Evolutionary conservation across 352 stramenopile species (phyloP).

Genomic region (Pythium periplocum): DNA sequence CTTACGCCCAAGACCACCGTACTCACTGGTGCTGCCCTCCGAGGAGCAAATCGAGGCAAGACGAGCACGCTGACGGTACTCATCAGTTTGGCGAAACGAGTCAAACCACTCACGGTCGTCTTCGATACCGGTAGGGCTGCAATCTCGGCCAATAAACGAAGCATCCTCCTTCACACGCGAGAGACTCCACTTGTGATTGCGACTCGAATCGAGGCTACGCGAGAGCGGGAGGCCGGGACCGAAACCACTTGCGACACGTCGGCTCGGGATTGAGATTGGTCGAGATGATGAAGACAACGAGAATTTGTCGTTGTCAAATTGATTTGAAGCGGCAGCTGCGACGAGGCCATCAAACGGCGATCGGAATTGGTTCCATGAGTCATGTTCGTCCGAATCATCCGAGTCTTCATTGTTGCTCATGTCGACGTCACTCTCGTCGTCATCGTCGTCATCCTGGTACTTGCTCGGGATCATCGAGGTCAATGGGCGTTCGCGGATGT

Average conservation of each 20-base stretch:
- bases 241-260: constrained; percentile 4
- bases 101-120: constrained; percentile 53
- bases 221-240: constrained; percentile 14
- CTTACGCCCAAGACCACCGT: constrained; percentile 61
- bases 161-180: constrained; percentile 61
- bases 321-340: constrained; percentile 44
- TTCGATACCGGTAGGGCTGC: constrained; percentile 68
- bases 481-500: constrained; percentile 57
- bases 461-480: constrained; percentile 66
- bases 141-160: constrained; percentile 48
- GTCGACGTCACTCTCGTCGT: constrained; percentile 33
- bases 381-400: constrained; percentile 10
- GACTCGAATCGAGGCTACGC: constrained; percentile 25
- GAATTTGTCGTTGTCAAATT: constrained; percentile 36
- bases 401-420: constrained; percentile 15
- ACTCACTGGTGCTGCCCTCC: constrained; percentile 55
- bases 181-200: constrained; percentile 53
- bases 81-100: constrained; percentile 45
- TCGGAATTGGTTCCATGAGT: constrained; percentile 35
- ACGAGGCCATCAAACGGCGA: constrained; percentile 70
- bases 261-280: constrained; percentile 60
- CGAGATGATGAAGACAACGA: constrained; percentile 26
- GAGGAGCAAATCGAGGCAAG: constrained; percentile 74
- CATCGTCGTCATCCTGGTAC: constrained; percentile 39
- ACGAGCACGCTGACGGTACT: constrained; percentile 67